A percentile compares a stretch with the other conserved stretches of the same genome.
These are phyloP conservation scores for Vinca minor DNA, from an alignment of 257 asterid genomes.

Conservation along the genomic window DNA sequence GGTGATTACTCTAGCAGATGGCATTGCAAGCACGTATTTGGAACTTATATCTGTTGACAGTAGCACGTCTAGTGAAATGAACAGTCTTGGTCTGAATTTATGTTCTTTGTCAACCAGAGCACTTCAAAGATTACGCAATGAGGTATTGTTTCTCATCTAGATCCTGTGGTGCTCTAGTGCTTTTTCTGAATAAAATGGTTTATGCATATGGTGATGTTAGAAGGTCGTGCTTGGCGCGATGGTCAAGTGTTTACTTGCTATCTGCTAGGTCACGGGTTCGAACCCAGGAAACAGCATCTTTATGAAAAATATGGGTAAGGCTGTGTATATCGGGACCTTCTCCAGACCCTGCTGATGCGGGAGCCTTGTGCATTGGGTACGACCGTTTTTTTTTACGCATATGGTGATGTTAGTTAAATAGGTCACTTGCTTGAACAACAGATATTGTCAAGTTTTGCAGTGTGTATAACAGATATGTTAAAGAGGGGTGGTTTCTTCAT, in stretches of 20 bases:
- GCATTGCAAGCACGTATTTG: conserved; percentile 83
- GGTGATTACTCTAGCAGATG: conserved; percentile 79
- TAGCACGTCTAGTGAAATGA: conserved; percentile 44
- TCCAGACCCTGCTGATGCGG: no score
- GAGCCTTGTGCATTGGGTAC: no score
- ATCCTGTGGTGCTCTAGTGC: neutral
- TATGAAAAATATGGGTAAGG: no score
- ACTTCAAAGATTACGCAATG: conserved; percentile 47
- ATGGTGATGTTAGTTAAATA: neutral
- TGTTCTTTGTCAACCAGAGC: conserved; percentile 44
- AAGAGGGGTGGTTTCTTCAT: neutral
- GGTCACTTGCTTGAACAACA: neutral
- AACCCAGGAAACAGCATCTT: no score
- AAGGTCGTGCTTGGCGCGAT: no score
- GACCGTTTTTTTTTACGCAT: no score
- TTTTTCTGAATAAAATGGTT: neutral
- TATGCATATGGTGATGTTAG: no score
- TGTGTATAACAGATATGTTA: neutral
- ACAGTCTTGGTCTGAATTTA: conserved; percentile 31
- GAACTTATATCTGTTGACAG: conserved; percentile 96
- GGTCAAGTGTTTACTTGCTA: no score
- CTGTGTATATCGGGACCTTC: no score
- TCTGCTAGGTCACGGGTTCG: no score
- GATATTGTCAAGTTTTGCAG: neutral
- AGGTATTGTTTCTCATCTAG: conserved; percentile 21